Evolutionary conservation across 1,284 basidiomycete genomes (phyloP).

Genomic region (Cryptococcus sp.): DNA sequence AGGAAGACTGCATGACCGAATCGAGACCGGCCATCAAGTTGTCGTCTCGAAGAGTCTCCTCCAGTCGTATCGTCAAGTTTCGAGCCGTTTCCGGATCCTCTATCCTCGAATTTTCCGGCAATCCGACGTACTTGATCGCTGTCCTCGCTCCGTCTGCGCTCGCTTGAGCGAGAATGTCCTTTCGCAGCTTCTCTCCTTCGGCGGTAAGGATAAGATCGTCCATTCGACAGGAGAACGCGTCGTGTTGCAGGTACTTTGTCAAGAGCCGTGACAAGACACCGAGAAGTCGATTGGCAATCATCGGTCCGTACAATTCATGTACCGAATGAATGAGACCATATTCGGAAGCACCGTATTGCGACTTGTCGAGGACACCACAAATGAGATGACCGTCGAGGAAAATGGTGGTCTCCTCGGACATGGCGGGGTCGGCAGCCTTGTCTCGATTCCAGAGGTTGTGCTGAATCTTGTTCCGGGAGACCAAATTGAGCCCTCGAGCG

Average conservation of each 20-base stretch:
- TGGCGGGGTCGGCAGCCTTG: constrained; percentile 43
- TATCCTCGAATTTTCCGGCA: constrained; percentile 69
- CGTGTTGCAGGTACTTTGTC: constrained; percentile 94
- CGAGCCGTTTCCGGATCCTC: constrained; percentile 51
- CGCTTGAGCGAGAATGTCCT: constrained; percentile 63
- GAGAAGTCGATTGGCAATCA: constrained; percentile 81
- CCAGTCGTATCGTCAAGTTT: constrained; percentile 57
- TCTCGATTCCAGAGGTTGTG: constrained; percentile 68
- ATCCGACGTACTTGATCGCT: constrained; percentile 62
- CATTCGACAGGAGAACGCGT: constrained; percentile 98
- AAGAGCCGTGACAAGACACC: constrained; percentile 90
- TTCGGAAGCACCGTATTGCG: constrained; percentile 91
- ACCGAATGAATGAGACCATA: constrained; percentile 97
- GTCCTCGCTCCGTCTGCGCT: constrained; percentile 73
- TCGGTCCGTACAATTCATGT: constrained; percentile 96
- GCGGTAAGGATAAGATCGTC: constrained; percentile 90
- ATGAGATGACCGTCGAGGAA: constrained; percentile 92
- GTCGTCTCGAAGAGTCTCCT: constrained; percentile 95
- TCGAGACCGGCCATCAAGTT: constrained; percentile 95
- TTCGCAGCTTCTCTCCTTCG: constrained; percentile 68
- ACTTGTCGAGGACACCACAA: constrained; percentile 91
- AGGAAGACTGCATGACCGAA: constrained; percentile 80
- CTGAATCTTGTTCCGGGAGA: constrained; percentile 79
- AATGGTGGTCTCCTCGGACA: constrained; percentile 75
- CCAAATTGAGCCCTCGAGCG: constrained; percentile 77